phyloP scores from a whole-genome alignment of 140 eudicot genomes.

The Stevia rebaudiana region DNA sequence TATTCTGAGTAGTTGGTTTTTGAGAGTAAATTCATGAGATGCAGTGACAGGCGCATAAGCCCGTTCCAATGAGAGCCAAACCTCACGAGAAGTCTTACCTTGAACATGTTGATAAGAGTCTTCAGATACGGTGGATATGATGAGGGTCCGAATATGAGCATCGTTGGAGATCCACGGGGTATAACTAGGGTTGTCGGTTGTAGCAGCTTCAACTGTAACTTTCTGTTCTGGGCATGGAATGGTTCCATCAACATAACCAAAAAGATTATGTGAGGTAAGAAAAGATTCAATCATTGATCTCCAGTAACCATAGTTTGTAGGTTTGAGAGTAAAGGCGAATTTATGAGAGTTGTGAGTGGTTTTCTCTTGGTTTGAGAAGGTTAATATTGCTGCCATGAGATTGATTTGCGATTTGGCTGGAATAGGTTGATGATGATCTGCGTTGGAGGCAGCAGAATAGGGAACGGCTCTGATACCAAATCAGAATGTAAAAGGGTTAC shows the following conservation, averaged over 20 bases:
- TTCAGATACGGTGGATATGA: neutral
- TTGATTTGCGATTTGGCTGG: too few species aligned
- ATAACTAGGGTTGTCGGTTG: neutral
- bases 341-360: constrained; percentile 9
- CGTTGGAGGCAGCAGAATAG: too few species aligned
- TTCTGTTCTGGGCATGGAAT: too few species aligned
- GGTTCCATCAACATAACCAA: neutral
- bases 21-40: too few species aligned
- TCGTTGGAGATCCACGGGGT: neutral
- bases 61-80: too few species aligned
- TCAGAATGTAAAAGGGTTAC: neutral
- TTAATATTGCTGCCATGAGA: neutral
- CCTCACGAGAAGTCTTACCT: too few species aligned
- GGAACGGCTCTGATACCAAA: constrained; percentile 1
- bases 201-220: too few species aligned
- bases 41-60: too few species aligned
- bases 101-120: too few species aligned
- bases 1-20: too few species aligned
- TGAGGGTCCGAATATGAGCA: neutral
- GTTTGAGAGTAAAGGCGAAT: constrained; percentile 6
- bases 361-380: neutral
- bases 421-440: too few species aligned
- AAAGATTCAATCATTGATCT: constrained; percentile 7
- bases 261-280: neutral
- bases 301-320: constrained; percentile 6